Evolutionary conservation across 2,329 filamentous ascomycete species (phyloP), one percentile per base, ranked within the genome.

Genomic region (Trichoderma lentiforme): DNA sequence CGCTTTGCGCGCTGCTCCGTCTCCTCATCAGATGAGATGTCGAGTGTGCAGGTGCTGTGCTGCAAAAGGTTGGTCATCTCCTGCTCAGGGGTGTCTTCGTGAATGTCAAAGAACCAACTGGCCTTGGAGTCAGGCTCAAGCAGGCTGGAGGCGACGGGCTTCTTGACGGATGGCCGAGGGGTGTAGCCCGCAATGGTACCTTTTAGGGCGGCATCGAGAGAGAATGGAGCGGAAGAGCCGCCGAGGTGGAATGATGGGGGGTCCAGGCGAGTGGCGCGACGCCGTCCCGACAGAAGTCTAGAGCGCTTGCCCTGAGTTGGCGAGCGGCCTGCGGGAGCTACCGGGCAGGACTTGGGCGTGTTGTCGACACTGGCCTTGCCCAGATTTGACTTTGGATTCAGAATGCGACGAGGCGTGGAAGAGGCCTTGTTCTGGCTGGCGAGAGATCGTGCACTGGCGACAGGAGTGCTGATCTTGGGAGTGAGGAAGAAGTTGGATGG

Each of bases 1-100:
- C 82, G 82, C 65, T 77, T 83, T 57, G 86, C 82, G 78, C 88
- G 88, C 64, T 84, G 86, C 77, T 88, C 86, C 32, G 83, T 87
- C 81, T 95, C 92, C 80, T 97, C 95, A 77, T 97, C 95, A 26
- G 93, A 95, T 75, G 90, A 94, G 78, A 98, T 94, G 79, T 98
- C 95, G 4, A 98, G 87, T 0, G 92, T 90, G 74, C 92, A 91
- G 8, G 95, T 95, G 71, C 92, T 92, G 84, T 98, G 95, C 82
- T 98, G 93, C 83, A 98, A 93, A 51, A 97, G 85, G 78, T 97
- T 98, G 77, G 94, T 93, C 82, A 96, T 93, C 79, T 97, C 92
- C 79, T 98, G 93, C 79, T 97, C 93, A 8, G 92, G 89, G 0
- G 93, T 94, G 81, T 99, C 95, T 79, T 97, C 93, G 79, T 98